Percentiles rank a stretch among this genome's conserved stretches.
Conservation (phyloP, 2,329 filamentous ascomycete genomes). For the Neofusicoccum kwambonambiense region DNA sequence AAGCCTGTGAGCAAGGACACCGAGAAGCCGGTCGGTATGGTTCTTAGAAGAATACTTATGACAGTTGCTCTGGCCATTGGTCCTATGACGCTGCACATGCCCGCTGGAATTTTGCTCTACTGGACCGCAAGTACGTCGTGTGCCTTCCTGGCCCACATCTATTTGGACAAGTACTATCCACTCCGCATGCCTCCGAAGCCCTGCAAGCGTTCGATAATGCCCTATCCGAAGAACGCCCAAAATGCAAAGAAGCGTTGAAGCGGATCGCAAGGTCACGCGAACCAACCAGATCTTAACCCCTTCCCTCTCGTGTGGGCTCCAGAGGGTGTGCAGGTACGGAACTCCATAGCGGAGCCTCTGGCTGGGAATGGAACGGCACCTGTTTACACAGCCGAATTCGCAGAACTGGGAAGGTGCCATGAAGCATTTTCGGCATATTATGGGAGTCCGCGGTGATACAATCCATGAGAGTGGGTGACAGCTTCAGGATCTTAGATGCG, state of each 20-base stretch:
- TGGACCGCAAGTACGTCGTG: constrained; percentile 36
- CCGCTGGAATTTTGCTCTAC: constrained; percentile 44
- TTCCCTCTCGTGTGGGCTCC: too few relatives aligned
- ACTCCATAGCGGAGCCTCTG: too few relatives aligned
- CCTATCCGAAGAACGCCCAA: background rate
- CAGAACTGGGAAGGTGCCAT: too few relatives aligned
- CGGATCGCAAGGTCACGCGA: background rate
- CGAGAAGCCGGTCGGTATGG: background rate
- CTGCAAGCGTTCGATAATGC: background rate
- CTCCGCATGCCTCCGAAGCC: background rate
- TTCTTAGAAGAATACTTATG: constrained; percentile 26
- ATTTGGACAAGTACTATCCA: constrained; percentile 24
- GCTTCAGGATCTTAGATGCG: too few relatives aligned
- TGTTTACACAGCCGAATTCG: too few relatives aligned
- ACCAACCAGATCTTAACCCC: too few relatives aligned
- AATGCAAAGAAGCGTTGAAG: background rate
- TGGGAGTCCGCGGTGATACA: too few relatives aligned
- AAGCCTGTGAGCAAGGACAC: background rate
- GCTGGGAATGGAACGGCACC: too few relatives aligned
- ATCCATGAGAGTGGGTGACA: too few relatives aligned
- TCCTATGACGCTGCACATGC: constrained; percentile 35
- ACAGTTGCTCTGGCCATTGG: constrained; percentile 32
- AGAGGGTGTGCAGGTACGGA: too few relatives aligned
- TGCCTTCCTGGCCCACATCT: constrained; percentile 34
- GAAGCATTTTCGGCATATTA: too few relatives aligned